Evolutionary conservation across 768 basidiomycete genomes (phyloP).

Genomic region (Trametes cubensis): DNA sequence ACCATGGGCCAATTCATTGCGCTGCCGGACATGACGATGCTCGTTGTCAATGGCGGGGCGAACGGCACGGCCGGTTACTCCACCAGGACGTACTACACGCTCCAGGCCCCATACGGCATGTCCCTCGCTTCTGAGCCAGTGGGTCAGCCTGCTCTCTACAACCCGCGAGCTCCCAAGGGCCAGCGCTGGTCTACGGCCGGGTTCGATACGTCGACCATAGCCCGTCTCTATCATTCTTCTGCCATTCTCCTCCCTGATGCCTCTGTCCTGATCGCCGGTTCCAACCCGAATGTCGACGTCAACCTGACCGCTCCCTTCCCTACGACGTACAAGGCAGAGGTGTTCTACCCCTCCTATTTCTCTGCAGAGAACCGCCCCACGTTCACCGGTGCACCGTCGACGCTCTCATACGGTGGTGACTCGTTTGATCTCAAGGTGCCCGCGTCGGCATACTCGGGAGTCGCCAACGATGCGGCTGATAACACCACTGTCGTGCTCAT

Average conservation of each 20-base stretch:
- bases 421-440: slow-evolving; percentile 77
- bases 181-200: slow-evolving; percentile 73
- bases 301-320: slow-evolving; percentile 63
- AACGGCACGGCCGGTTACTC: slow-evolving; percentile 93
- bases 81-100: slow-evolving; percentile 41
- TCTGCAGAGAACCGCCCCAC: slow-evolving; percentile 65
- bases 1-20: slow-evolving; percentile 93
- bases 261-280: slow-evolving; percentile 86
- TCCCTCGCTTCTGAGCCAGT: slow-evolving; percentile 82
- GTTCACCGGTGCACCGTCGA: slow-evolving; percentile 70
- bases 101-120: slow-evolving; percentile 67
- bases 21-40: slow-evolving; percentile 76
- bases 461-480: slow-evolving; percentile 69
- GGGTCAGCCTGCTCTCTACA: slow-evolving; percentile 79
- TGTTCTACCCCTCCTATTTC: slow-evolving; percentile 94
- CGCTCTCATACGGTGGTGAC: slow-evolving; percentile 79
- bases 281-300: slow-evolving; percentile 90
- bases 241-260: slow-evolving; percentile 87
- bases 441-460: slow-evolving; percentile 63
- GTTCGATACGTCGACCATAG: slow-evolving; percentile 60
- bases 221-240: slow-evolving; percentile 89
- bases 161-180: slow-evolving; percentile 72
- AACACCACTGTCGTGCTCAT: slow-evolving; percentile 77
- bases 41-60: slow-evolving; percentile 78
- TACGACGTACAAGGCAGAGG: slow-evolving; percentile 80